Evolutionary conservation across 2,329 filamentous ascomycete genomes (phyloP).

Genomic region (Blumeria graminis): DNA sequence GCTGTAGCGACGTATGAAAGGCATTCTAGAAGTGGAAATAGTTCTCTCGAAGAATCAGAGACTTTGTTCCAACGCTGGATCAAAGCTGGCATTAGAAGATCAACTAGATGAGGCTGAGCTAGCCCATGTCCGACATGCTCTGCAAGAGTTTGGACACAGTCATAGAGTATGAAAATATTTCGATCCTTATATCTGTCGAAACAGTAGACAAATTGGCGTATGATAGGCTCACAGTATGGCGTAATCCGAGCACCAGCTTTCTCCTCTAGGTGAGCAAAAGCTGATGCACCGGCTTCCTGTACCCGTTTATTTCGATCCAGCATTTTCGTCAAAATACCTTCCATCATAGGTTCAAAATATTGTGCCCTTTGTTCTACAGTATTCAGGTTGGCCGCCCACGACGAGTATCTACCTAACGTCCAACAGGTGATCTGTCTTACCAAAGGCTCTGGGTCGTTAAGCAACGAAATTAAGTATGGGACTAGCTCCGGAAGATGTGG

Average conservation of each 20-base stretch:
- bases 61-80: slow-evolving; percentile 75
- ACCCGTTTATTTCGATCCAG: slow-evolving; percentile 94
- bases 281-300: slow-evolving; percentile 84
- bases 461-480: slow-evolving; percentile 66
- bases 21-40: slow-evolving; percentile 90
- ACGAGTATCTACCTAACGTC: slow-evolving; percentile 82
- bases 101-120: slow-evolving; percentile 56
- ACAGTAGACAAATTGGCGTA: slow-evolving; percentile 76
- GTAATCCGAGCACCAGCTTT: slow-evolving; percentile 61
- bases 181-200: slow-evolving; percentile 93
- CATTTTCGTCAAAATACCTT: slow-evolving; percentile 84
- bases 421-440: slow-evolving; percentile 95
- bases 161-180: slow-evolving; percentile 97
- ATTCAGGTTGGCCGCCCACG: slow-evolving; percentile 62
- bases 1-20: slow-evolving; percentile 83
- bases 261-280: slow-evolving; percentile 88
- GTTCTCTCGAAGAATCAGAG: slow-evolving; percentile 67
- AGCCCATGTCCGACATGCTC: slow-evolving; percentile 70
- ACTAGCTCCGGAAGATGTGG: slow-evolving; percentile 80
- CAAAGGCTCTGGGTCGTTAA: slow-evolving; percentile 68
- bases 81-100: slow-evolving; percentile 76
- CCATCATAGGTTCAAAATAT: slow-evolving; percentile 92
- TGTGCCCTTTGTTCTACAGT: slow-evolving; percentile 41
- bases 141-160: slow-evolving; percentile 90
- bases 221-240: slow-evolving; percentile 72